phyloP scores from a whole-genome alignment of 2,329 filamentous ascomycete genomes.

The Paracorniculantispora psalliotae region DNA sequence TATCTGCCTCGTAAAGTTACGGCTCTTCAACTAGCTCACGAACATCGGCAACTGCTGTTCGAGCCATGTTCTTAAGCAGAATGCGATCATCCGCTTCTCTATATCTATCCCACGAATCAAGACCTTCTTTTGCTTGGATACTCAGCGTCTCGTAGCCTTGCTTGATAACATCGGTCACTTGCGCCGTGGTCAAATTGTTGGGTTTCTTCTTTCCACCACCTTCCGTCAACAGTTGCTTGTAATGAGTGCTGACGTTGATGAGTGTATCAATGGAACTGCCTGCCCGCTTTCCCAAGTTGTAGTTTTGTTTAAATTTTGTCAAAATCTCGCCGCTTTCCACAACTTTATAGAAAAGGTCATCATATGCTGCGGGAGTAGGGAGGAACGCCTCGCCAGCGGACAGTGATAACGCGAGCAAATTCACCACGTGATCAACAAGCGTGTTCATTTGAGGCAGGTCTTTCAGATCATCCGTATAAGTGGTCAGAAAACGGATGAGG shows the following conservation, averaged over 20 bases:
- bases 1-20: not conserved
- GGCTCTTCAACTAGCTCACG: slow-evolving; percentile 43
- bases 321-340: slow-evolving; percentile 86
- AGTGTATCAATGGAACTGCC: slow-evolving; percentile 78
- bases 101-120: slow-evolving; percentile 82
- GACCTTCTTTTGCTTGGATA: slow-evolving; percentile 80
- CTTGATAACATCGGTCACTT: slow-evolving; percentile 89
- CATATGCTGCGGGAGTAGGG: slow-evolving; percentile 80
- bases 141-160: slow-evolving; percentile 93
- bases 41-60: slow-evolving; percentile 65
- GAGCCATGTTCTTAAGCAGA: slow-evolving; percentile 80
- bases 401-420: slow-evolving; percentile 76
- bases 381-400: slow-evolving; percentile 87
- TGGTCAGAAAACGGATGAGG: slow-evolving; percentile 84
- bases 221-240: slow-evolving; percentile 72
- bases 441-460: slow-evolving; percentile 62
- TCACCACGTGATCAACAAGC: slow-evolving; percentile 72
- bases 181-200: slow-evolving; percentile 71
- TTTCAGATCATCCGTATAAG: slow-evolving; percentile 75
- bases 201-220: slow-evolving; percentile 43
- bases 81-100: slow-evolving; percentile 81
- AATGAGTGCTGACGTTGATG: slow-evolving; percentile 78
- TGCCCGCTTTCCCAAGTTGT: slow-evolving; percentile 52
- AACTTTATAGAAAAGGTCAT: slow-evolving; percentile 97
- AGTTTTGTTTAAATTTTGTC: slow-evolving; percentile 74